Evolutionary conservation across 371 early-diverging fungal genomes (phyloP).

Genomic region (Rhizopus stolonifer): DNA sequence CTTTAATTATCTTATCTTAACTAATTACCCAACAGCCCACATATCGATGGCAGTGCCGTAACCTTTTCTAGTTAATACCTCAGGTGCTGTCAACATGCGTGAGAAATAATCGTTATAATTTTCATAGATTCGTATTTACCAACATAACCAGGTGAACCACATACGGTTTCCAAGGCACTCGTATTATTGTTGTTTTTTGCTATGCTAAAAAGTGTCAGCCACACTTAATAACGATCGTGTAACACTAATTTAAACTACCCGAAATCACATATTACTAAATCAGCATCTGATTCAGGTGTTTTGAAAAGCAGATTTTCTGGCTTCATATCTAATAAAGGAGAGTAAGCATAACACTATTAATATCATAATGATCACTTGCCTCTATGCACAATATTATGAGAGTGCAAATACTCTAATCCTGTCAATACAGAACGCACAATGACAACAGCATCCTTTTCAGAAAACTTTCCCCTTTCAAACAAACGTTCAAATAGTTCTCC

Average conservation of each 20-base stretch:
- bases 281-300: slow-evolving; percentile 56
- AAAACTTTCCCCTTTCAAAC: slow-evolving; percentile 77
- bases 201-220: slow-evolving; percentile 34
- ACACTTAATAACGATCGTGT: background rate
- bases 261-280: slow-evolving; percentile 64
- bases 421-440: slow-evolving; percentile 63
- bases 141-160: slow-evolving; percentile 62
- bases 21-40: slow-evolving; percentile 67
- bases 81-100: slow-evolving; percentile 85
- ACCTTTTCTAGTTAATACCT: slow-evolving; percentile 70
- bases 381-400: slow-evolving; percentile 65
- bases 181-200: slow-evolving; percentile 47
- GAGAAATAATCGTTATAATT: too few species aligned
- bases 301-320: slow-evolving; percentile 79
- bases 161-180: slow-evolving; percentile 51
- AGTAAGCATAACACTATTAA: background rate
- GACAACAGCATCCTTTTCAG: slow-evolving; percentile 81
- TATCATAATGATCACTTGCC: slow-evolving; percentile 29
- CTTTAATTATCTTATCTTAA: background rate
- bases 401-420: slow-evolving; percentile 70
- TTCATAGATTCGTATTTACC: too few species aligned
- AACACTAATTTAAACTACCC: slow-evolving; percentile 37
- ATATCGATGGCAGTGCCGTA: slow-evolving; percentile 83
- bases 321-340: slow-evolving; percentile 58
- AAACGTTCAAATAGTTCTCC: slow-evolving; percentile 92